phyloP scores from a whole-genome alignment of 805 yeast species.

The Yamadazyma phyllophila region DNA sequence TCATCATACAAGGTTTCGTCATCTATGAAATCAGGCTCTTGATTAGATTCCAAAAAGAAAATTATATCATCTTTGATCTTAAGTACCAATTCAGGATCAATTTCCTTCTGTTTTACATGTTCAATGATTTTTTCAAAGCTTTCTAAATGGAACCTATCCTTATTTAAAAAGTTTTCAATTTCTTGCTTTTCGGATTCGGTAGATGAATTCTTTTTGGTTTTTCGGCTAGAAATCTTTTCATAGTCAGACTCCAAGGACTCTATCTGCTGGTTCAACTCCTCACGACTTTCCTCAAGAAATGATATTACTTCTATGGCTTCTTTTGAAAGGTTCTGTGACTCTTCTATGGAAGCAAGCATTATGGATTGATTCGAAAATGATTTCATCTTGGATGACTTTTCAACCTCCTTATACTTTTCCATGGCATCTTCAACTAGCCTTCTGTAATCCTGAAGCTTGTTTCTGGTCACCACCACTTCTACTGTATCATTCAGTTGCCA shows the following conservation, averaged over 20 bases:
- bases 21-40: conserved; percentile 36
- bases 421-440: conserved; percentile 43
- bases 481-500: conserved; percentile 41
- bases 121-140: conserved; percentile 32
- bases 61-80: conserved; percentile 40
- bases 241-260: conserved; percentile 39
- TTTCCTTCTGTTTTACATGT: conserved; percentile 24
- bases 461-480: conserved; percentile 25
- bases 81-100: conserved; percentile 31
- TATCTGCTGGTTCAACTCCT: conserved; percentile 33
- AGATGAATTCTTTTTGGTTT: conserved; percentile 36
- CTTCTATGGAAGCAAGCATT: conserved; percentile 39
- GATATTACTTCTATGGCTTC: conserved; percentile 34
- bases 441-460: conserved; percentile 36
- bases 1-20: conserved; percentile 44
- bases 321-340: conserved; percentile 28
- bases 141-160: conserved; percentile 37
- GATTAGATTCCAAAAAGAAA: conserved; percentile 35
- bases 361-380: conserved; percentile 45
- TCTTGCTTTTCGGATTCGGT: conserved; percentile 43
- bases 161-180: conserved; percentile 28
- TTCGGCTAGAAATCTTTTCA: conserved; percentile 39
- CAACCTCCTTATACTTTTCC: conserved; percentile 46
- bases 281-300: conserved; percentile 29
- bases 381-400: conserved; percentile 41